Evolutionary conservation across 306 rosid species (phyloP).

Genomic region (Quercus alba): DNA sequence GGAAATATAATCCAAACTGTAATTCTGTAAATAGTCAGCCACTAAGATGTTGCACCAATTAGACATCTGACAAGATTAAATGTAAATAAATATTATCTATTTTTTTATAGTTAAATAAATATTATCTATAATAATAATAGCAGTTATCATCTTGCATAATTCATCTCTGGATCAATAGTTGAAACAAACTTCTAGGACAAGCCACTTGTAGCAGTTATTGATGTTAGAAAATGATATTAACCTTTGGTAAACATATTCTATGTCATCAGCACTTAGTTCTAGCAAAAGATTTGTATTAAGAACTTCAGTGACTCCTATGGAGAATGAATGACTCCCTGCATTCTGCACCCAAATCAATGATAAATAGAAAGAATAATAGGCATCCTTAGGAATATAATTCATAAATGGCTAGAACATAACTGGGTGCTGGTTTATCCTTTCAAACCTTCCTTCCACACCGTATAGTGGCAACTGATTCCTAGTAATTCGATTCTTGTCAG

Average conservation of each 20-base stretch:
- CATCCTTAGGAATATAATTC: slow-evolving; percentile 16
- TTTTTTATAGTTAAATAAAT: neutral
- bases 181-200: no score
- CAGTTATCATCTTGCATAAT: neutral
- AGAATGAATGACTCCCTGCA: slow-evolving; percentile 88
- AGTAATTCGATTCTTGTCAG: slow-evolving; percentile 64
- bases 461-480: slow-evolving; percentile 78
- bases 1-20: neutral
- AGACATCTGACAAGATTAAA: neutral
- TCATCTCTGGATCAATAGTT: neutral
- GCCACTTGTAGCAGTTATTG: neutral
- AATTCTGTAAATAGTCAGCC: neutral
- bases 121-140: neutral
- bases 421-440: slow-evolving; percentile 96
- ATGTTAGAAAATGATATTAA: slow-evolving; percentile 13
- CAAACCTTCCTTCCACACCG: slow-evolving; percentile 86
- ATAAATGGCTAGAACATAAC: slow-evolving; percentile 48
- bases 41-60: neutral
- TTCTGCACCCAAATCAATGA: slow-evolving; percentile 43
- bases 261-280: slow-evolving; percentile 89
- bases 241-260: slow-evolving; percentile 94
- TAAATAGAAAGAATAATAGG: slow-evolving; percentile 9
- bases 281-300: slow-evolving; percentile 82
- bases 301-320: slow-evolving; percentile 89
- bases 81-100: neutral